phyloP scores from a whole-genome alignment of 2,329 filamentous ascomycete genomes.

The Paecilomyces niveus region DNA sequence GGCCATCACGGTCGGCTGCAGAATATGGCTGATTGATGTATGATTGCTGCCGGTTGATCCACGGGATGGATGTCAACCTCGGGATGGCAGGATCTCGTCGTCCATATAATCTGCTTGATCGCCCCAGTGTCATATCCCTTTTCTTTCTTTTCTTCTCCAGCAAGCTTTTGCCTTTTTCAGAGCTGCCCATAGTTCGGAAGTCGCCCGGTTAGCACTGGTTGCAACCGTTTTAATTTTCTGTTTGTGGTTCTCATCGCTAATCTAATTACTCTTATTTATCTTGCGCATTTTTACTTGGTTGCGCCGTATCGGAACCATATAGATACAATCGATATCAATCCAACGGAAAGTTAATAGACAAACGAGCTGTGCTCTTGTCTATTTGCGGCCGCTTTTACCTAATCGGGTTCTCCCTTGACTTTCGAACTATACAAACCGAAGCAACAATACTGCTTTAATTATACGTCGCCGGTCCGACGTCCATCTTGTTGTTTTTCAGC shows the following conservation, averaged over 20 bases:
- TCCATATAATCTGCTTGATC: neutral
- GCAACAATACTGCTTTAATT: conserved; percentile 1
- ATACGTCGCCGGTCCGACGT: conserved; percentile 11
- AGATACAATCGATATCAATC: conserved; percentile 22
- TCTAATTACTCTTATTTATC: conserved; percentile 18
- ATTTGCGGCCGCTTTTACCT: neutral
- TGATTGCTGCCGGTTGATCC: neutral
- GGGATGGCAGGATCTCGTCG: conserved; percentile 1
- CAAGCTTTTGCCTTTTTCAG: conserved; percentile 50
- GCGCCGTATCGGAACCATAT: conserved; percentile 24
- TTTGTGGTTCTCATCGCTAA: conserved; percentile 33
- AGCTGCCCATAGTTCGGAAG: conserved; percentile 40
- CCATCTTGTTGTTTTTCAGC: conserved; percentile 6
- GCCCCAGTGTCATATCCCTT: conserved; percentile 20
- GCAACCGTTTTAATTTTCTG: conserved; percentile 41
- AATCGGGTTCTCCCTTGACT: neutral
- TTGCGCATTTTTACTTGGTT: conserved; percentile 7
- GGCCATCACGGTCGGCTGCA: neutral
- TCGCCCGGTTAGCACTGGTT: conserved; percentile 33
- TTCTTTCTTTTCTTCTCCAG: conserved; percentile 51
- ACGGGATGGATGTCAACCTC: neutral
- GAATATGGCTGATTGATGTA: neutral
- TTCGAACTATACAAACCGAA: conserved; percentile 3
- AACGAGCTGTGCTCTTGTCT: conserved; percentile 14
- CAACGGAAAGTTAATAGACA: conserved; percentile 1